Conservation (phyloP, 2,329 filamentous ascomycete species). For the Xylaria sp. region DNA sequence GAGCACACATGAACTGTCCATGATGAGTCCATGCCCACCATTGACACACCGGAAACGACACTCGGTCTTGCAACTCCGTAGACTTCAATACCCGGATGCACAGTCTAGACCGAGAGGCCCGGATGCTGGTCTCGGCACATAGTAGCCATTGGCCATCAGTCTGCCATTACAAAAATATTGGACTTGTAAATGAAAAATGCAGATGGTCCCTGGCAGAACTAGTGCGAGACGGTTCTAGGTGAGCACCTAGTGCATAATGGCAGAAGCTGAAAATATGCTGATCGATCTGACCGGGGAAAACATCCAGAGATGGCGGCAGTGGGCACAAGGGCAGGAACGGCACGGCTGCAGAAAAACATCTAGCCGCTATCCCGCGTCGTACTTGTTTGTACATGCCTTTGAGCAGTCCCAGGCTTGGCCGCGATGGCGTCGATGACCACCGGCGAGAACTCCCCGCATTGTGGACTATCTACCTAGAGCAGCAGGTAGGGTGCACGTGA, state of each 20-base stretch:
- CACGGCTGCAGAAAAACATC: constrained; percentile 1
- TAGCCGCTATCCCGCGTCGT: background rate
- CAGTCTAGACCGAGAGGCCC: background rate
- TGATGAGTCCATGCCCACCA: too few species aligned
- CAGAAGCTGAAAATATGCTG: background rate
- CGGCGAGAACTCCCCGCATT: constrained; percentile 27
- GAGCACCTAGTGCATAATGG: background rate
- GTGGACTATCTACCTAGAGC: constrained; percentile 4
- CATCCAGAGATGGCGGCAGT: background rate
- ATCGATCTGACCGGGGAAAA: background rate
- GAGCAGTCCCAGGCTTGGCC: constrained; percentile 27
- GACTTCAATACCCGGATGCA: background rate
- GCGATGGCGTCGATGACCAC: constrained; percentile 19
- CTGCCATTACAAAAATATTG: background rate
- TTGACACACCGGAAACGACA: background rate
- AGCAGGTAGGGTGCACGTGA: background rate
- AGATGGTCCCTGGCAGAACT: background rate
- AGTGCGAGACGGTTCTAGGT: background rate
- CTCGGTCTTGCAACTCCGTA: background rate
- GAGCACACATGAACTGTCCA: background rate
- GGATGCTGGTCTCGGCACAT: background rate
- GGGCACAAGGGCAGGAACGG: background rate
- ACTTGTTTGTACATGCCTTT: constrained; percentile 24
- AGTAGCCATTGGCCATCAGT: background rate
- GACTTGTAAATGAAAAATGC: background rate